Conservation (phyloP, 2,329 filamentous ascomycete genomes). For the Hortaea werneckii region DNA sequence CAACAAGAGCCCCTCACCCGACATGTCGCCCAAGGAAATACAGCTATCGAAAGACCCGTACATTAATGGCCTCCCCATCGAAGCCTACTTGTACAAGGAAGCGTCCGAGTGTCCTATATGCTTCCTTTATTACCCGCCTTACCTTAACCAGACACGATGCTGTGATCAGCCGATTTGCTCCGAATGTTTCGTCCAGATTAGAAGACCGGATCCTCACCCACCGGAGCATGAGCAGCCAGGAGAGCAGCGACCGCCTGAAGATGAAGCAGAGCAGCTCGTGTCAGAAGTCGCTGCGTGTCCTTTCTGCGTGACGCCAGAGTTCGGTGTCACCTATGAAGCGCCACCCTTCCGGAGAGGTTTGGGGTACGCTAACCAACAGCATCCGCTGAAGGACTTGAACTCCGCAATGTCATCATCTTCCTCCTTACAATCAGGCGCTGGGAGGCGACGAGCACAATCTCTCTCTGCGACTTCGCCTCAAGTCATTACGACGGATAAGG, state of each 20-base stretch:
- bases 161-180: conserved; percentile 96
- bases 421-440: conserved; percentile 55
- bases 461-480: conserved; percentile 74
- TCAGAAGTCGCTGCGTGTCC: conserved; percentile 89
- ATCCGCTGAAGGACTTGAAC: conserved; percentile 42
- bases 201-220: conserved; percentile 80
- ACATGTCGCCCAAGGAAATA: conserved; percentile 68
- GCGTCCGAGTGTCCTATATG: conserved; percentile 89
- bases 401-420: conserved; percentile 81
- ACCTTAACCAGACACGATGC: conserved; percentile 86
- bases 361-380: conserved; percentile 46
- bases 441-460: conserved; percentile 52
- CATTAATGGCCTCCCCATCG: conserved; percentile 87
- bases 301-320: conserved; percentile 89
- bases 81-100: conserved; percentile 89
- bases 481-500: conserved; percentile 84
- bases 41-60: conserved; percentile 70
- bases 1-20: conserved; percentile 56
- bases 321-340: conserved; percentile 88
- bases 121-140: conserved; percentile 89
- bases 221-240: conserved; percentile 51
- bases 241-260: conserved; percentile 27
- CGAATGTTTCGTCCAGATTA: conserved; percentile 98
- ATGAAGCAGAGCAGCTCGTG: conserved; percentile 56
- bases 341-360: conserved; percentile 82